Base-by-base conservation (phyloP, 345 rosid species). In the Trapa bicornis region DNA sequence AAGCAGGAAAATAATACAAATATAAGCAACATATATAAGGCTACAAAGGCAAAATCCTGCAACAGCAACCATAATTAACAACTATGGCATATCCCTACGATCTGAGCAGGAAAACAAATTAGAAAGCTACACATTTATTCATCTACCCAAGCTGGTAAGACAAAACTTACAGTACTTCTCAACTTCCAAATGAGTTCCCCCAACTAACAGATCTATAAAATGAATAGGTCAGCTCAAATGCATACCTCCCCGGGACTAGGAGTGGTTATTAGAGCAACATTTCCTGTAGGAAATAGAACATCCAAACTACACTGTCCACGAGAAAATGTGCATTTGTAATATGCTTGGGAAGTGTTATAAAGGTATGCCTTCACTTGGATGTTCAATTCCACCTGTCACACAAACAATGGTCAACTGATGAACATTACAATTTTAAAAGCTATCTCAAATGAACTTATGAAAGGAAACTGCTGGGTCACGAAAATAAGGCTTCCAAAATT, bases 311-410 rank as follows among this genome's bases (percentile, higher is more conserved):
- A 94, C 56, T 70, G 37, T 10, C 91, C 84, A 4, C 75, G 72
- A 48, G 75, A 45, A 70, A 94, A 89, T 50, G 83, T 74, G 80
- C 97, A 94, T 71, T 75, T 85, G 84, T 79, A 85, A 79, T 89
- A 87, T 75, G 99, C 92, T 64, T 82, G 79, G 42, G 76, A 75
- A 67, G 96, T 94, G 72, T 91, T 91, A 65, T 91, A 94, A 61
- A 84, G 78, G 53, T 83, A 37, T 65, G 84, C 88, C 74, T 68
- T 87, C 72, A 82, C 67, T 63, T 74, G 78, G 76, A 94, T 50
- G 72, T 82, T 79, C 66, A 91, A 72, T 1, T 81, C 74, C 68
- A 87, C 93, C 99, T 94, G 89, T 74, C 66, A 73, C 35, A 43
- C 42, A 71, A 47, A 70, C 37, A 72, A n/a, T 32, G 73, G 48